phyloP scores from a whole-genome alignment of 2,329 filamentous ascomycete species.

The Talaromyces albobiverticillius region DNA sequence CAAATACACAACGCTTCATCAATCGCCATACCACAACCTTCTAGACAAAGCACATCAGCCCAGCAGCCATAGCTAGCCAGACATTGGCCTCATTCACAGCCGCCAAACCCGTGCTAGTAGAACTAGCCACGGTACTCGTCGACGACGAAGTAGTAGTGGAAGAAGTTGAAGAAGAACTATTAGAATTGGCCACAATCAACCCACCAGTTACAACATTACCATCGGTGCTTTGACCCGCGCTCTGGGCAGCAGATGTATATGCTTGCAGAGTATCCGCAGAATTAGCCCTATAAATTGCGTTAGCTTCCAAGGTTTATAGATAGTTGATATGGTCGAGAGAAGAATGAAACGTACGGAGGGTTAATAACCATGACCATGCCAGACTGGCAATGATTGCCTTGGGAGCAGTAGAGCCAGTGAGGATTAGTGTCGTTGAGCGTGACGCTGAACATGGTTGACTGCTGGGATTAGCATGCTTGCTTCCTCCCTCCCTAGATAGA shows the following conservation, averaged over 20 bases:
- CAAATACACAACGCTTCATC: too few relatives aligned
- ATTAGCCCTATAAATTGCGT: not conserved
- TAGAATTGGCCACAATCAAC: not conserved
- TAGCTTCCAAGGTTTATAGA: not conserved
- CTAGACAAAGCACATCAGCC: not conserved
- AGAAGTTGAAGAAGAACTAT: not conserved
- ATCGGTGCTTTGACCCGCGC: not conserved
- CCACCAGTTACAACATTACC: not conserved
- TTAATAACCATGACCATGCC: conserved; percentile 55
- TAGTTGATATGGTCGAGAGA: not conserved
- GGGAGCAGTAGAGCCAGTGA: conserved; percentile 53
- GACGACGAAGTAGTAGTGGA: not conserved
- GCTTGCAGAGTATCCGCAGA: conserved; percentile 17
- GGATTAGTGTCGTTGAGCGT: conserved; percentile 44
- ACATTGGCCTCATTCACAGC: not conserved
- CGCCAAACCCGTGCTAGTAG: not conserved
- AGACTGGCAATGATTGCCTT: conserved; percentile 47
- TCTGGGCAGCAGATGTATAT: conserved; percentile 16
- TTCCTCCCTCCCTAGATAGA: too few relatives aligned
- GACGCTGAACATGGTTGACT: conserved; percentile 40
- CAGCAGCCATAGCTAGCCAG: not conserved
- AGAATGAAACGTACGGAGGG: conserved; percentile 32
- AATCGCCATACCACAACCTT: not conserved
- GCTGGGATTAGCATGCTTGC: too few relatives aligned
- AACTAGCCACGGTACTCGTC: not conserved